Percentiles rank a stretch among this genome's conserved stretches.
Evolutionary conservation across 352 stramenopile genomes (phyloP).

Genomic region (Phytophthora melonis): DNA sequence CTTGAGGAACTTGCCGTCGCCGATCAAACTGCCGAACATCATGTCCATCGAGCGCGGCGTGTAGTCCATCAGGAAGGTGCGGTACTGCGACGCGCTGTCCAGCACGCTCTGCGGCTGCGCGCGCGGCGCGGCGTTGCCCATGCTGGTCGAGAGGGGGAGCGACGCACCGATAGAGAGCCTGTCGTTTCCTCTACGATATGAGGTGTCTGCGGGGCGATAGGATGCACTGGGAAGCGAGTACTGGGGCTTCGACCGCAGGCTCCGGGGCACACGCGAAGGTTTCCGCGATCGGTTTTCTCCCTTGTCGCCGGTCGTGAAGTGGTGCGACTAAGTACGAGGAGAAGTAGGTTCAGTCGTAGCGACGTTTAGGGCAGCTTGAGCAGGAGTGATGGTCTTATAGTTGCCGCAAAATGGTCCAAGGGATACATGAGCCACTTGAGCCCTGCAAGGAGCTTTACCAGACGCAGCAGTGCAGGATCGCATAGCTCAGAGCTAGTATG

Average conservation of each 20-base stretch:
- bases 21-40: slow-evolving; percentile 87
- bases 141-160: slow-evolving; percentile 26
- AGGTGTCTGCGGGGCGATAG: background rate
- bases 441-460: too few species aligned
- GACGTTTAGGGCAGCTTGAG: background rate
- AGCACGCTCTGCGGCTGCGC: slow-evolving; percentile 79
- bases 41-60: slow-evolving; percentile 85
- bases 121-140: slow-evolving; percentile 87
- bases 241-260: slow-evolving; percentile 5
- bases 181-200: slow-evolving; percentile 9
- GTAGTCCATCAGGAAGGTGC: slow-evolving; percentile 91
- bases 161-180: slow-evolving; percentile 8
- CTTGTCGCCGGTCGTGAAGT: slow-evolving; percentile 37
- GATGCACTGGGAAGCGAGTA: background rate
- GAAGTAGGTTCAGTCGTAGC: background rate
- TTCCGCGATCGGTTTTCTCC: slow-evolving; percentile 27
- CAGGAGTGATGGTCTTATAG: background rate
- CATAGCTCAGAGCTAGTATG: too few species aligned
- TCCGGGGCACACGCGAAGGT: background rate
- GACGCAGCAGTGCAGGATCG: too few species aligned
- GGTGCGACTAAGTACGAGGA: slow-evolving; percentile 6
- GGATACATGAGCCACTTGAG: too few species aligned
- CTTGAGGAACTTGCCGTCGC: slow-evolving; percentile 92
- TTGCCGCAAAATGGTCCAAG: background rate
- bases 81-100: slow-evolving; percentile 88